These are phyloP conservation scores for Ophiosphaerella narmari DNA, from an alignment of 2,329 filamentous ascomycete species.

Conservation along the genomic window DNA sequence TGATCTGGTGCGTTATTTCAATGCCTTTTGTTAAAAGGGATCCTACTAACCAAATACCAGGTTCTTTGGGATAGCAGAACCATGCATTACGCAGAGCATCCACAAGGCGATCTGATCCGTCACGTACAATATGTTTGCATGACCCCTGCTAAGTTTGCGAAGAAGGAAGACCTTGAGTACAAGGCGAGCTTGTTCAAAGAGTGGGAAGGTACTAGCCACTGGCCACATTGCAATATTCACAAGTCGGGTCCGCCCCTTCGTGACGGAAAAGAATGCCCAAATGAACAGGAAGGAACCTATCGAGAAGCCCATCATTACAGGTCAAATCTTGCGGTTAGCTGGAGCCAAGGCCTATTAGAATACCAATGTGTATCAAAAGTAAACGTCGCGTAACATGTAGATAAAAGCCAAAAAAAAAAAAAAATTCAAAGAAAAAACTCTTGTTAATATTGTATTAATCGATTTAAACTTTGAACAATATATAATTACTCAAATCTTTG, in stretches of 20 bases:
- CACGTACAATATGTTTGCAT: conserved; percentile 28
- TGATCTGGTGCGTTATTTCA: conserved; percentile 35
- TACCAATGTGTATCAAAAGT: too few relatives aligned
- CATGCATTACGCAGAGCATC: conserved; percentile 47
- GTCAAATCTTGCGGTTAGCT: conserved; percentile 17
- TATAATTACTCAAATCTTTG: too few relatives aligned
- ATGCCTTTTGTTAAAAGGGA: too few relatives aligned
- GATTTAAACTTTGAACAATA: too few relatives aligned
- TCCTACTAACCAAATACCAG: neutral
- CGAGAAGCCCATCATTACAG: conserved; percentile 23
- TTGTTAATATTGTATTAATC: too few relatives aligned
- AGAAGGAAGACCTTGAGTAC: conserved; percentile 19
- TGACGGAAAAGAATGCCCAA: conserved; percentile 12
- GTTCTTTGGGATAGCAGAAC: conserved; percentile 54
- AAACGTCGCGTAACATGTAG: too few relatives aligned
- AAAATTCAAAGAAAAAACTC: too few relatives aligned
- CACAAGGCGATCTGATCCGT: conserved; percentile 18
- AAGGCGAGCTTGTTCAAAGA: conserved; percentile 22
- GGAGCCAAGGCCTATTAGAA: conserved; percentile 18
- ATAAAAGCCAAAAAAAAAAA: too few relatives aligned
- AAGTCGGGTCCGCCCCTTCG: conserved; percentile 12
- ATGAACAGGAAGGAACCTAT: conserved; percentile 20
- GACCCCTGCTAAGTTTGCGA: conserved; percentile 21
- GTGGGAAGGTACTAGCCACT: conserved; percentile 27
- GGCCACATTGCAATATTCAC: conserved; percentile 28